A percentile compares a stretch with the other conserved stretches of the same genome.
These are phyloP conservation scores for Solanum gandarillasii DNA, from an alignment of 257 asterid genomes.

Conservation along the genomic window DNA sequence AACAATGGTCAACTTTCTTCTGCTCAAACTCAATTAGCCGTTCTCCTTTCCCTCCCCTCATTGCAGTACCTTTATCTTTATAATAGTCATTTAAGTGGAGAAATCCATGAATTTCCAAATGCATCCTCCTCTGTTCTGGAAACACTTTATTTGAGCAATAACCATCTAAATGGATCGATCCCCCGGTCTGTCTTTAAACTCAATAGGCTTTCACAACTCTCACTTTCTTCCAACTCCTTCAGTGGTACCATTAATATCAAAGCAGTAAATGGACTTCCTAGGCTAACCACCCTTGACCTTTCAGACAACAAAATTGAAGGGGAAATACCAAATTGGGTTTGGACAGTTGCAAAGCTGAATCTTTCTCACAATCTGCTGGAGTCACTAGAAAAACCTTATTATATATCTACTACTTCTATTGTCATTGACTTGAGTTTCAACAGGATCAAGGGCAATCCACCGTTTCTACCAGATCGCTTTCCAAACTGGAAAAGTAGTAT, in stretches of 20 bases:
- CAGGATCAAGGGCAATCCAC: conserved; percentile 16
- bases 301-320: conserved; percentile 21
- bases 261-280: background rate
- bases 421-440: conserved; percentile 22
- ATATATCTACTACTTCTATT: background rate
- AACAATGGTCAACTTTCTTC: conserved; percentile 9
- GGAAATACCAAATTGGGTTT: conserved; percentile 28
- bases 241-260: conserved; percentile 10
- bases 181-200: conserved; percentile 13
- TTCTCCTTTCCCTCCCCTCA: conserved; percentile 6
- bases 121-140: background rate
- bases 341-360: conserved; percentile 15
- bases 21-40: background rate
- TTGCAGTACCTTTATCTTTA: background rate
- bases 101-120: background rate
- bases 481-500: background rate
- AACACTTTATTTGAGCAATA: background rate
- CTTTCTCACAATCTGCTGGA: conserved; percentile 19
- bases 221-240: conserved; percentile 11
- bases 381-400: conserved; percentile 8
- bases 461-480: background rate
- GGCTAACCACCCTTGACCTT: conserved; percentile 12
- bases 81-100: background rate
- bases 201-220: background rate
- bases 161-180: background rate